Percentiles rank a stretch among this genome's conserved stretches.
Evolutionary conservation across 306 rosid genomes (phyloP).

Genomic region (Vicia faba): DNA sequence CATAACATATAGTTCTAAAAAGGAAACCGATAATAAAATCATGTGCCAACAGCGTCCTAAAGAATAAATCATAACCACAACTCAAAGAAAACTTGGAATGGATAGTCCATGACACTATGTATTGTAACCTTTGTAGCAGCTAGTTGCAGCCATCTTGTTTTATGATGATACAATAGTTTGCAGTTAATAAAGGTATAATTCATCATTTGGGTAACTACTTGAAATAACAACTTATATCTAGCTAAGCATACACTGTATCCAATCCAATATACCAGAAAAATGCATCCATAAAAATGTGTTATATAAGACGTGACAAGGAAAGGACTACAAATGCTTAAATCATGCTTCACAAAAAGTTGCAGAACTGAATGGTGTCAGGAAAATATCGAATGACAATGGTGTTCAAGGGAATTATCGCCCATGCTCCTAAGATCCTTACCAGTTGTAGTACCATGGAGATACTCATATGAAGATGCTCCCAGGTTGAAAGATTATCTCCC

Average conservation of each 20-base stretch:
- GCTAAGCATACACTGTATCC: neutral
- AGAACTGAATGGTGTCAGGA: neutral
- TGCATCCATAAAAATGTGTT: neutral
- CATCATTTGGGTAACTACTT: slow-evolving; percentile 26
- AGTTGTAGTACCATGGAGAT: slow-evolving; percentile 91
- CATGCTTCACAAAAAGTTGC: neutral
- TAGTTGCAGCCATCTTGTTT: slow-evolving; percentile 17
- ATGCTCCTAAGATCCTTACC: slow-evolving; percentile 55
- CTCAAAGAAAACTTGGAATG: slow-evolving; percentile 25
- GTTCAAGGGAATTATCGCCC: slow-evolving; percentile 28
- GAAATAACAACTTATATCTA: slow-evolving; percentile 27
- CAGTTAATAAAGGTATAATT: slow-evolving; percentile 7
- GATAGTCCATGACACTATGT: neutral
- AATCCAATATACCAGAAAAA: slow-evolving; percentile 12
- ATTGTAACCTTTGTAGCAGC: neutral
- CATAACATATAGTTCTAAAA: neutral
- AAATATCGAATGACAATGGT: slow-evolving; percentile 27
- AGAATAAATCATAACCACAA: slow-evolving; percentile 26
- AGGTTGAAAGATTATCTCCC: slow-evolving; percentile 88
- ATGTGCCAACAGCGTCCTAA: slow-evolving; percentile 1
- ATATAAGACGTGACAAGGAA: too few species aligned
- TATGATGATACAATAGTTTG: neutral
- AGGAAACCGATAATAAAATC: slow-evolving; percentile 13
- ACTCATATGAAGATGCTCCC: slow-evolving; percentile 99
- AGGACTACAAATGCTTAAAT: too few species aligned